Base-by-base conservation (phyloP, 163 green algal genomes). In the Scenedesmus sp. region DNA sequence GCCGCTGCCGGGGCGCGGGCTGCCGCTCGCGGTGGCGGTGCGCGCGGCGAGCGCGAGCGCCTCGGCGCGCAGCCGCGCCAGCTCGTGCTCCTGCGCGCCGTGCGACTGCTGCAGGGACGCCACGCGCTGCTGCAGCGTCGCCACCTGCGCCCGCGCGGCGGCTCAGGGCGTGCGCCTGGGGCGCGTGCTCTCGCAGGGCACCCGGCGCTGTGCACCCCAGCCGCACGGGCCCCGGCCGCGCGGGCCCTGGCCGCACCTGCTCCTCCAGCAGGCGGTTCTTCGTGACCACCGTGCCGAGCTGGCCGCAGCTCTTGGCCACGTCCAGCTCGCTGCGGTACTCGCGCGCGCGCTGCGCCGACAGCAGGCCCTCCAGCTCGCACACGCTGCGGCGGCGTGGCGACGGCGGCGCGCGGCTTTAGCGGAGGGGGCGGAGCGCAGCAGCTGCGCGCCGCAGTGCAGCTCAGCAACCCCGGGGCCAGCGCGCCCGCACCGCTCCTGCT, bases 351-450 rank as follows among this genome's bases (percentile, higher is more conserved):
- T 90, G 87, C 39, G 83, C 69, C 26, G 86, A 84, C 60, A 95
- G 80, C 77, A 95, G 83, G 1, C 84, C 80, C 79, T 95, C 91
- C 79, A 95, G 82, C 85, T 95, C 91, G 0, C 77, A 69, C 20
- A 93, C 87, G 56, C 83, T 78, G 67, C 56, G 24, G 11, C 9
- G 22, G n/a, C n/a, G n/a, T n/a, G n/a, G n/a, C n/a, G n/a, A n/a
- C n/a, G n/a, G n/a, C n/a, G n/a, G n/a, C n/a, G n/a, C n/a, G n/a
- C n/a, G n/a, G n/a, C n/a, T n/a, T n/a, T n/a, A n/a, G n/a, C n/a
- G n/a, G n/a, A n/a, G n/a, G n/a, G n/a, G n/a, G n/a, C n/a, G n/a
- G n/a, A n/a, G n/a, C 50, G 65, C 31, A 56, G 39, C 39, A 47
- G 6, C 39, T 47, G 39, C 39, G 10, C 6, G 39, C 39, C 6